Evolutionary conservation across 768 basidiomycete genomes (phyloP), one percentile per base, ranked within the genome.

Genomic region (Suillus occidentalis): DNA sequence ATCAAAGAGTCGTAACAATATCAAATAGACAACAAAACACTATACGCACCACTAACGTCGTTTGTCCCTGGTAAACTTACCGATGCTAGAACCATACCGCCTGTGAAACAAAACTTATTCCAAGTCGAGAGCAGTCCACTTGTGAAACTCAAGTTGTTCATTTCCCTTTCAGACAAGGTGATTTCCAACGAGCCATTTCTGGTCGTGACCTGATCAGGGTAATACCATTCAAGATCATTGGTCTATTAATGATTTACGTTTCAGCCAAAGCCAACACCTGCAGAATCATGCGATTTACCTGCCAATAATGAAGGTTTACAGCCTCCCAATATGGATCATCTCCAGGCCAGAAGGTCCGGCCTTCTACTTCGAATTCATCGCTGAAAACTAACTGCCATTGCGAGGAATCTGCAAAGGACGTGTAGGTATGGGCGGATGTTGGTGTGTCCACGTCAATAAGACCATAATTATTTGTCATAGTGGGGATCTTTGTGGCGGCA

Each of bases 31-130:
- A 65, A 39, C 37, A 22, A 40, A 13, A 28, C 40, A 59, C 42
- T 57, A 6, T 8, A 63, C 78, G 34, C 42, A 64, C 84, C 85
- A 28, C 69, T 77, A 40, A 94, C 78, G 25, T 71, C 18, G 67
- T 87, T 87, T 69, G 81, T 85, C 0, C 92, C 92, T 9, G 92
- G 92, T 56, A 94, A 77, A 34, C 79, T 81, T n/a, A 91, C 87
- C 42, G 85, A 84, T 3, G 83, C 78, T 68, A 92, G 87, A 60
- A 95, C 80, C 64, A 92, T 81, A 47, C 95, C 95, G 43, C 92
- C 94, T 37, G 93, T 93, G 78, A 97, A 95, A 79, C 94, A 98
- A 68, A 99, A 92, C 76, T 97, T 95, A 78, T 97, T 97, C 92
- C 88, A 80, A 20, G 84, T 83, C 28, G 85, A 78, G 72, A 92